These are phyloP conservation scores for Alternaria hordeiaustralica DNA, from an alignment of 2,329 filamentous ascomycete genomes.

Conservation along the genomic window DNA sequence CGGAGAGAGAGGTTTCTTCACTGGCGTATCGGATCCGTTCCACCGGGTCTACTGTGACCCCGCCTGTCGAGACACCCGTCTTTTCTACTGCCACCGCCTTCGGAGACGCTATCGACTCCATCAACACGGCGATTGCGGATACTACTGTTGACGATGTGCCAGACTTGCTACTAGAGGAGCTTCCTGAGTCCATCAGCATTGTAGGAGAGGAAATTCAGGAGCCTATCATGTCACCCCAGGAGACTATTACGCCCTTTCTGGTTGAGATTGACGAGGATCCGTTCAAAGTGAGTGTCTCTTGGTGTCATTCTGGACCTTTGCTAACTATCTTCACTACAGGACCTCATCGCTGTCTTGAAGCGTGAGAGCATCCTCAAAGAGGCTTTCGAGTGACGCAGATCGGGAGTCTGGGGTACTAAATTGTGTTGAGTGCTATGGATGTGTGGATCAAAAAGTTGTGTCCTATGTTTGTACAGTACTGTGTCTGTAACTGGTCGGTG, in stretches of 20 bases:
- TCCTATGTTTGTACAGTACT: not conserved
- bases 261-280: conserved; percentile 3
- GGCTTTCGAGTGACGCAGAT: conserved; percentile 3
- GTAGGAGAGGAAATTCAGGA: not conserved
- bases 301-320: not conserved
- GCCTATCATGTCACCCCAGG: not conserved
- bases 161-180: not conserved
- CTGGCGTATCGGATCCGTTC: not conserved
- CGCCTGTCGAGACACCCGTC: not conserved
- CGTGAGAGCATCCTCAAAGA: conserved; percentile 9
- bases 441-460: not conserved
- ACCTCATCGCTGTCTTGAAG: conserved; percentile 11
- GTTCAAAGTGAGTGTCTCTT: conserved; percentile 11
- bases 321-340: not conserved
- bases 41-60: not conserved
- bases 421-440: not conserved
- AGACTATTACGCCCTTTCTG: not conserved
- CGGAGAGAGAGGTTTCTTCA: not conserved
- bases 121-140: not conserved
- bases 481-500: not conserved
- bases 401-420: not conserved
- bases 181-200: not conserved
- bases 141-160: not conserved
- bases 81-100: not conserved
- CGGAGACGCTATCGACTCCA: not conserved